Conservation (phyloP, 2,329 filamentous ascomycete species). For the Penicillium decumbens region DNA sequence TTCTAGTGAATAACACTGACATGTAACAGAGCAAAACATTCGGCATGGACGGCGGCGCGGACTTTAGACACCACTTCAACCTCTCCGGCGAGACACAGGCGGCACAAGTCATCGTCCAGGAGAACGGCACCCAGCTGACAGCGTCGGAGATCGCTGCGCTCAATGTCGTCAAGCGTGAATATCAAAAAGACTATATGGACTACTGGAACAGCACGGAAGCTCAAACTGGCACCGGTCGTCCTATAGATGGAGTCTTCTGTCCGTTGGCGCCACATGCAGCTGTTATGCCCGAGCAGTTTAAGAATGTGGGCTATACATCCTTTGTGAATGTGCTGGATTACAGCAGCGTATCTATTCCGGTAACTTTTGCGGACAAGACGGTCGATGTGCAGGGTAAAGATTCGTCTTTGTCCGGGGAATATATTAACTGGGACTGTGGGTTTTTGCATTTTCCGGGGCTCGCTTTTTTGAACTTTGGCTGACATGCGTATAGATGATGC, state of each 20-base stretch:
- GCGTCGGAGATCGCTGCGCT: conserved; percentile 44
- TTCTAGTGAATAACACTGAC: conserved; percentile 9
- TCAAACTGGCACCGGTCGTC: conserved; percentile 47
- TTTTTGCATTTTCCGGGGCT: conserved; percentile 10
- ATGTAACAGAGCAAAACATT: conserved; percentile 20
- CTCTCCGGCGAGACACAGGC: conserved; percentile 54
- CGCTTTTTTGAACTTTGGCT: background rate
- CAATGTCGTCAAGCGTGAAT: conserved; percentile 53
- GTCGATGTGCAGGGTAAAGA: conserved; percentile 43
- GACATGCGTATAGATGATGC: conserved; percentile 41
- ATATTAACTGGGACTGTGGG: conserved; percentile 50
- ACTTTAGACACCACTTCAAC: conserved; percentile 48
- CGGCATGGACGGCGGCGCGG: conserved; percentile 47
- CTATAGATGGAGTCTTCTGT: conserved; percentile 51
- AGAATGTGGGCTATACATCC: conserved; percentile 44
- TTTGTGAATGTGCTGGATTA: conserved; percentile 57
- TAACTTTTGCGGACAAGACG: conserved; percentile 50
- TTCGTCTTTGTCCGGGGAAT: conserved; percentile 44
- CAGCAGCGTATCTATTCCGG: conserved; percentile 51
- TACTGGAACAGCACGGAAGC: conserved; percentile 58
- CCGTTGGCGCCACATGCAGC: conserved; percentile 43
- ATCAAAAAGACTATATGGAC: conserved; percentile 57
- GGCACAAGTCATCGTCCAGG: conserved; percentile 39
- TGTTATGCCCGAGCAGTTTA: conserved; percentile 41
- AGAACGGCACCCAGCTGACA: conserved; percentile 34